phyloP scores from a whole-genome alignment of 1,284 basidiomycete species.

The Rhodotorula glutinis region DNA sequence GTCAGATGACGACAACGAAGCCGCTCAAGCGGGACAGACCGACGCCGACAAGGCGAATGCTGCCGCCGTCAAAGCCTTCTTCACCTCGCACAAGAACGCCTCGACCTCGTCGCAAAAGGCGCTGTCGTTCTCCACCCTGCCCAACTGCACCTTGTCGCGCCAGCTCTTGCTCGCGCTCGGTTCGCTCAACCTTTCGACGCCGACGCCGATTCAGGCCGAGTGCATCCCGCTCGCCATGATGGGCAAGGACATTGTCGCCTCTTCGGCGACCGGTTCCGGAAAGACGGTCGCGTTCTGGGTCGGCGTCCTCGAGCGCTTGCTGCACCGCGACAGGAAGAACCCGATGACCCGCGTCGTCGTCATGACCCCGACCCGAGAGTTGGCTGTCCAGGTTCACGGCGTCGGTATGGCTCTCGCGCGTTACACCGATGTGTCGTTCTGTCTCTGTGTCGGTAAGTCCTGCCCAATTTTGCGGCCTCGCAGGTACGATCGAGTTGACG shows the following conservation, averaged over 20 bases:
- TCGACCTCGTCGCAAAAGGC: slow-evolving; percentile 16
- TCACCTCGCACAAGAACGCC: slow-evolving; percentile 38
- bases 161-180: slow-evolving; percentile 83
- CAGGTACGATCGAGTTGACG: too few relatives aligned
- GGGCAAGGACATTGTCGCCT: slow-evolving; percentile 92
- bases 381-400: slow-evolving; percentile 90
- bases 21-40: background rate
- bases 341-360: slow-evolving; percentile 86
- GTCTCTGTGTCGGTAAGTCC: slow-evolving; percentile 75
- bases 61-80: slow-evolving; percentile 64
- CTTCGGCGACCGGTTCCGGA: slow-evolving; percentile 90
- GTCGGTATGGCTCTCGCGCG: slow-evolving; percentile 79
- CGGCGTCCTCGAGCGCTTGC: slow-evolving; percentile 84
- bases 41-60: slow-evolving; percentile 61
- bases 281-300: slow-evolving; percentile 96
- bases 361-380: slow-evolving; percentile 86
- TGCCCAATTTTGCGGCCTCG: background rate
- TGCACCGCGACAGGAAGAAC: slow-evolving; percentile 82
- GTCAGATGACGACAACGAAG: slow-evolving; percentile 44
- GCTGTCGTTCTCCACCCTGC: slow-evolving; percentile 56
- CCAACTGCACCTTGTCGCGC: slow-evolving; percentile 82
- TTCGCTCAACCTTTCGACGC: slow-evolving; percentile 72
- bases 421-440: slow-evolving; percentile 84
- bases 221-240: slow-evolving; percentile 88
- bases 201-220: slow-evolving; percentile 92